Conservation (phyloP, 2,329 filamentous ascomycete genomes). For the Graphilbum ipis-grandicollis region DNA sequence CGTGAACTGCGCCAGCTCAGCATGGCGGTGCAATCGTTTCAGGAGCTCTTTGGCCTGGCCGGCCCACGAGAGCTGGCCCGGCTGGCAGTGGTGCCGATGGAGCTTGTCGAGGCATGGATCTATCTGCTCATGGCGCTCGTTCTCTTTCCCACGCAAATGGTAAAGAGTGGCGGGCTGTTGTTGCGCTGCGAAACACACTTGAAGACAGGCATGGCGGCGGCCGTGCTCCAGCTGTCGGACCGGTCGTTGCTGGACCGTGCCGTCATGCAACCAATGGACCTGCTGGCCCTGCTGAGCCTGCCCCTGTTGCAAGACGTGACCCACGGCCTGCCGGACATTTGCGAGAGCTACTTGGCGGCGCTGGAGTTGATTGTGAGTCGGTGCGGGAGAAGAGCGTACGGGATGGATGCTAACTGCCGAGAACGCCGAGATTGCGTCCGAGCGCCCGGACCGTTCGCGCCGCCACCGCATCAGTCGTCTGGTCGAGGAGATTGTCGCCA, state of each 20-base stretch:
- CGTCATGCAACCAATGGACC: constrained; percentile 23
- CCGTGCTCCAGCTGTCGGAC: constrained; percentile 17
- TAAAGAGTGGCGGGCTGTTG: constrained; percentile 13
- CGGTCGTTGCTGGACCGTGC: constrained; percentile 17
- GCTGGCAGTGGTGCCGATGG: constrained; percentile 11
- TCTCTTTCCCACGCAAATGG: constrained; percentile 7
- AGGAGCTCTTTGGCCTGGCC: constrained; percentile 15
- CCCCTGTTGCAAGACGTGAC: constrained; percentile 22
- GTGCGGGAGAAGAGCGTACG: neutral
- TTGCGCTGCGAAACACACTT: constrained; percentile 14
- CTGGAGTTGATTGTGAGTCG: constrained; percentile 19
- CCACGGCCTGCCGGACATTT: constrained; percentile 19
- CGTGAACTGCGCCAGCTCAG: constrained; percentile 14
- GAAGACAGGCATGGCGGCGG: constrained; percentile 18
- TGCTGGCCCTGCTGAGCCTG: constrained; percentile 22
- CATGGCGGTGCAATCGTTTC: constrained; percentile 17
- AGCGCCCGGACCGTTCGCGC: constrained; percentile 21
- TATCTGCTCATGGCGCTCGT: constrained; percentile 22
- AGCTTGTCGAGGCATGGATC: constrained; percentile 23
- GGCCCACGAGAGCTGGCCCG: constrained; percentile 5
- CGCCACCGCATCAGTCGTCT: constrained; percentile 23
- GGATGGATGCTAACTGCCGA: too few relatives aligned
- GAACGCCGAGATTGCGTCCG: constrained; percentile 21
- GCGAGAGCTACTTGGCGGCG: constrained; percentile 23
- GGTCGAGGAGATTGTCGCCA: constrained; percentile 19